Percentiles rank a stretch among this genome's conserved stretches.
Evolutionary conservation across 345 rosid species (phyloP).

Genomic region (Heritiera fomes): DNA sequence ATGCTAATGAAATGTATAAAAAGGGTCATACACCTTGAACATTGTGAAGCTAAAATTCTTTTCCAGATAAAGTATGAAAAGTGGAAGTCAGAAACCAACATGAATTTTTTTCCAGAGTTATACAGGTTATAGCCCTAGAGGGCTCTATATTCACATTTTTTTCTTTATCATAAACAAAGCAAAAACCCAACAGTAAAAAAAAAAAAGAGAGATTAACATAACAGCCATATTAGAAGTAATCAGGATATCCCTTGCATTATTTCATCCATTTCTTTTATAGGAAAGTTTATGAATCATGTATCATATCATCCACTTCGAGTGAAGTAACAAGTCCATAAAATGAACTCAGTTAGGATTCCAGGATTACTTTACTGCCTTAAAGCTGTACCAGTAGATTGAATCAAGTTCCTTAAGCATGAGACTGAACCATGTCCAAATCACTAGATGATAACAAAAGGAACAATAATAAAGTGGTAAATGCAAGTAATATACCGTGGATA

Average conservation of each 20-base stretch:
- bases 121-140: background rate
- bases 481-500: conserved; percentile 68
- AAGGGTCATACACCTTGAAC: background rate
- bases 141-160: background rate
- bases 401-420: background rate
- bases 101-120: background rate
- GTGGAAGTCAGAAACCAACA: background rate
- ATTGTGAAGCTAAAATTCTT: background rate
- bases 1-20: background rate
- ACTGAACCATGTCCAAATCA: conserved; percentile 6
- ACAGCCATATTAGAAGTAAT: conserved; percentile 3
- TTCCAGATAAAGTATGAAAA: background rate
- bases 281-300: background rate
- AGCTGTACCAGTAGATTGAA: background rate
- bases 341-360: background rate
- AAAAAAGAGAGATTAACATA: background rate
- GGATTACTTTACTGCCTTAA: background rate
- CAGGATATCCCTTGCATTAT: background rate
- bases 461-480: background rate
- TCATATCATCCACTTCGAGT: background rate
- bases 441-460: background rate
- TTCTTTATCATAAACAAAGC: background rate
- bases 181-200: background rate
- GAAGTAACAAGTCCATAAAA: background rate
- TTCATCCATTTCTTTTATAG: background rate